Base-by-base conservation (phyloP, 148 eudicot genomes). In the Persicaria maculosa region DNA sequence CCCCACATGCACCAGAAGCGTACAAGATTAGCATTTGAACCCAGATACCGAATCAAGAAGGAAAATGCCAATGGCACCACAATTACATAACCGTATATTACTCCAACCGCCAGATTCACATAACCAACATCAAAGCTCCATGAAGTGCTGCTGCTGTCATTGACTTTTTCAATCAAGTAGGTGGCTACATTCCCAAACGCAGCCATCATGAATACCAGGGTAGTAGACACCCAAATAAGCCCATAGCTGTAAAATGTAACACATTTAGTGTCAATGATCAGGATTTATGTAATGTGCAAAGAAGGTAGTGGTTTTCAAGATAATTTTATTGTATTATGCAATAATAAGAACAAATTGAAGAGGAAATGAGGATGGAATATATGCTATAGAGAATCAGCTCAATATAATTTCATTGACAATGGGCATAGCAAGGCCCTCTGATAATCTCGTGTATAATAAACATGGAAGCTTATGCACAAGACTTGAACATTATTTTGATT, bases 1-100 rank as follows among this genome's bases (percentile, higher is more conserved):
- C 99, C 99, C 97, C 99, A 95, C 90, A 95, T 85, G 94, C 99
- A 95, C 97, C 99, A 95, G 86, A 92, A 90, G 74, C 89, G 93
- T 69, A 95, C 77, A 79, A 95, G 90, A 80, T 89, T 88, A 74
- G 89, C 86, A 75, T 80, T 91, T 70, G 97, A 82, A 71, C 99
- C 99, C 81, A 95, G 65, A 79, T 92, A 92, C 83, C 83, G 97
- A 81, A 95, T 89, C 85, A 95, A 78, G 85, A 95, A 95, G 86
- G 85, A 92, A 79, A 92, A 92, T 47, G 79, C 92, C 86, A 92
- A 50, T 3, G 97, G 99, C 80, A 92, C 97, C 53, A 89, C 77
- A 73, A 92, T 59, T 7, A 88, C 92, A 88, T 95, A 95, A 52
- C 99, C 96, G 76, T 92, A 92, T 1, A 95, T 78, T n/a, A 84